phyloP scores from a whole-genome alignment of 805 yeast species.

The Suhomyces faveliae region DNA sequence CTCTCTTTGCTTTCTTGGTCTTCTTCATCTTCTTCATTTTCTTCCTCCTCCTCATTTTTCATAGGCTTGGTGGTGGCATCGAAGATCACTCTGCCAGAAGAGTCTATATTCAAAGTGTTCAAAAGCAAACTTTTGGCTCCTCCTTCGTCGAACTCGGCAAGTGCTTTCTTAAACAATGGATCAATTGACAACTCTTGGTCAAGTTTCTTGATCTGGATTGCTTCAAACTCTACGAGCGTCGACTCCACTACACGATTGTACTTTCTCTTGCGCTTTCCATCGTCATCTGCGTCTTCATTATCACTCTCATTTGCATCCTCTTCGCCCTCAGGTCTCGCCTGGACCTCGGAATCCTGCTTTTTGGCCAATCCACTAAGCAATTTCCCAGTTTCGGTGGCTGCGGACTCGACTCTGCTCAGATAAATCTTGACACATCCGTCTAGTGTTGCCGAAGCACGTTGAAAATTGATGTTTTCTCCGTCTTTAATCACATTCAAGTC shows the following conservation, averaged over 20 bases:
- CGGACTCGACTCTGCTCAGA: constrained; percentile 35
- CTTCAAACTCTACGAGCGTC: constrained; percentile 51
- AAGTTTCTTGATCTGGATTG: constrained; percentile 51
- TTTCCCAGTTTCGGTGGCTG: constrained; percentile 36
- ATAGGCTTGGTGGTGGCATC: constrained; percentile 52
- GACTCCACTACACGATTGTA: constrained; percentile 35
- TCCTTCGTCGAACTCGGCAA: constrained; percentile 80
- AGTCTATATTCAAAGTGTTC: constrained; percentile 58
- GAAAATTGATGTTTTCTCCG: constrained; percentile 51
- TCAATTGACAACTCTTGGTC: constrained; percentile 68
- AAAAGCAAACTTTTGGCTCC: constrained; percentile 70
- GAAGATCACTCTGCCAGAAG: constrained; percentile 57
- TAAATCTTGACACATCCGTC: constrained; percentile 40
- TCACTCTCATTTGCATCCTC: constrained; percentile 10
- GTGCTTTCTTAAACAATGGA: constrained; percentile 71
- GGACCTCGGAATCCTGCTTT: constrained; percentile 13
- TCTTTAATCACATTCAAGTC: constrained; percentile 74
- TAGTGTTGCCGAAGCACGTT: constrained; percentile 33
- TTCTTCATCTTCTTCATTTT: constrained; percentile 14
- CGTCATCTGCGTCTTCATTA: constrained; percentile 20
- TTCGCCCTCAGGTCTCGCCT: not conserved
- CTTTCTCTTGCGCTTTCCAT: constrained; percentile 25
- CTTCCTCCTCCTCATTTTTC: constrained; percentile 10
- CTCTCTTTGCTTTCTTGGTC: constrained; percentile 6
- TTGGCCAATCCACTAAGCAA: constrained; percentile 27